These are phyloP conservation scores for Paxillus ammoniavirescens DNA, from an alignment of 768 basidiomycete genomes.

Conservation along the genomic window DNA sequence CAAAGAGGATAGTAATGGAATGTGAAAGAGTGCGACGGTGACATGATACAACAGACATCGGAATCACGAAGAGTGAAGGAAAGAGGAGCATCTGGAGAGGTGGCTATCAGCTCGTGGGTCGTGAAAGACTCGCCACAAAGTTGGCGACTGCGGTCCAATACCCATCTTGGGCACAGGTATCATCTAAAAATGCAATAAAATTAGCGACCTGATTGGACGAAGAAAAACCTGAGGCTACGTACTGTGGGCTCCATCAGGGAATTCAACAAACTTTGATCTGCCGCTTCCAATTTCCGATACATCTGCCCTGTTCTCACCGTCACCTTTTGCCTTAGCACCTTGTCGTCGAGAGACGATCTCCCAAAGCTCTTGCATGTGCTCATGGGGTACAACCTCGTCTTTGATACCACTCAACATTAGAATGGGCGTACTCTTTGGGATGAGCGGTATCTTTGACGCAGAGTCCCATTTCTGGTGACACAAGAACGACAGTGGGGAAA, in stretches of 20 bases:
- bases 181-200: constrained; percentile 34
- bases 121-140: constrained; percentile 38
- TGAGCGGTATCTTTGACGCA: constrained; percentile 56
- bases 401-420: constrained; percentile 74
- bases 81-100: no score
- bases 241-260: constrained; percentile 58
- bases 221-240: constrained; percentile 14
- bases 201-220: background rate
- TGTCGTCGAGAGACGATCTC: constrained; percentile 52
- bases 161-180: constrained; percentile 53
- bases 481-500: constrained; percentile 72
- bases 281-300: constrained; percentile 49
- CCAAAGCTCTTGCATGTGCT: constrained; percentile 66
- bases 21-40: background rate
- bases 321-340: constrained; percentile 29
- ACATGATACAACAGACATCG: background rate
- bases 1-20: background rate
- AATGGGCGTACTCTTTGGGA: constrained; percentile 67
- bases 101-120: background rate
- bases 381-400: constrained; percentile 54
- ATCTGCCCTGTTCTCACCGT: constrained; percentile 28
- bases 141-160: constrained; percentile 54
- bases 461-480: constrained; percentile 92
- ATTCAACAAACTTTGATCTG: constrained; percentile 55
- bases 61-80: background rate